Percentiles rank a stretch among this genome's conserved stretches.
These are phyloP conservation scores for Chiua virens DNA, from an alignment of 768 basidiomycete genomes.

Conservation along the genomic window DNA sequence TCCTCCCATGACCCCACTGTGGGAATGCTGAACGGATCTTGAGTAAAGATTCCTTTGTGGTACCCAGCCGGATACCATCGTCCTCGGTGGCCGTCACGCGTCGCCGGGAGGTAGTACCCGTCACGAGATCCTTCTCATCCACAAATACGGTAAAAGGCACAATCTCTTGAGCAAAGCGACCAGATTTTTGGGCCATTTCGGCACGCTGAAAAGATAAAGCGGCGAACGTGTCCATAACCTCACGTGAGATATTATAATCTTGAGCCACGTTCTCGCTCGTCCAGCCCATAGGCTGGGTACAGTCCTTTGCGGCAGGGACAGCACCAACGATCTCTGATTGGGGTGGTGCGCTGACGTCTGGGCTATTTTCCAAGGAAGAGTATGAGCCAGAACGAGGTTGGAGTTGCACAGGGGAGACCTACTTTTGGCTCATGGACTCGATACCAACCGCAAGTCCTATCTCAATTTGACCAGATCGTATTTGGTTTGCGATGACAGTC, in stretches of 20 bases:
- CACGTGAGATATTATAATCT: conserved; percentile 69
- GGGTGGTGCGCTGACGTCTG: conserved; percentile 59
- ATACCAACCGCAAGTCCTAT: conserved; percentile 81
- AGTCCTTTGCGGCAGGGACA: conserved; percentile 58
- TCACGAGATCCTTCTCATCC: conserved; percentile 57
- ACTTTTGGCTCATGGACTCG: conserved; percentile 85
- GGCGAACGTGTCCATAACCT: conserved; percentile 75
- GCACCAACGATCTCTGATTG: conserved; percentile 62
- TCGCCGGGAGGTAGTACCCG: conserved; percentile 44
- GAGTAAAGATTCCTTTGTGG: conserved; percentile 60
- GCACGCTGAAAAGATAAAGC: conserved; percentile 78
- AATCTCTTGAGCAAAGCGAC: conserved; percentile 68
- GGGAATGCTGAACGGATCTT: conserved; percentile 79
- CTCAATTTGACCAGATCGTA: conserved; percentile 75
- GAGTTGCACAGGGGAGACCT: conserved; percentile 17
- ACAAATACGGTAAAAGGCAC: conserved; percentile 71
- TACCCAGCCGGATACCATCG: conserved; percentile 76
- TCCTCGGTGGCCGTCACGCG: conserved; percentile 63
- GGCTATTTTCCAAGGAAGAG: conserved; percentile 37
- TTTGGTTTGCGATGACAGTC: conserved; percentile 73
- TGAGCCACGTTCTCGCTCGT: conserved; percentile 83
- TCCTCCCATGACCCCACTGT: conserved; percentile 71
- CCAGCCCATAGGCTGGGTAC: conserved; percentile 82
- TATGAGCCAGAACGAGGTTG: background rate
- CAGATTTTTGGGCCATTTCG: conserved; percentile 67